phyloP scores from a whole-genome alignment of 2,329 filamentous ascomycete species.

The Dactylellina sp. region DNA sequence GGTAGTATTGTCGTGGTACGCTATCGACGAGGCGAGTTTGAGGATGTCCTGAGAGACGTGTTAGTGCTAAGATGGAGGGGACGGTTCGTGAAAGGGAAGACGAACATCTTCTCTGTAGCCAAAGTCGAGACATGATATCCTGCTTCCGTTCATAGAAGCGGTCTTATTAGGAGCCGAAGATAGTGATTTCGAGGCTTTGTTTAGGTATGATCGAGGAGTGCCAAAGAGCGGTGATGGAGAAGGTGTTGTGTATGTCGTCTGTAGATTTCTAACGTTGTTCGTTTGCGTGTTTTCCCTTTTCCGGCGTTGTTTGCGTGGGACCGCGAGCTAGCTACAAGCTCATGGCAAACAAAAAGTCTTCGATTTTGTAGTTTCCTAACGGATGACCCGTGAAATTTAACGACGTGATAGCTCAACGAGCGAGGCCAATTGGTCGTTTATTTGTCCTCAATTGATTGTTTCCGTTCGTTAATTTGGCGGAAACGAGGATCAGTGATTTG shows the following conservation, averaged over 20 bases:
- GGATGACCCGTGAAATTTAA: slow-evolving; percentile 1
- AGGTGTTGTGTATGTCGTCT: slow-evolving; percentile 12
- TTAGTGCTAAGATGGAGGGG: slow-evolving; percentile 16
- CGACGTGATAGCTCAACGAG: slow-evolving; percentile 8
- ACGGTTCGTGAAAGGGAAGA: slow-evolving; percentile 5
- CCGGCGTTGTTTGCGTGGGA: too few relatives aligned
- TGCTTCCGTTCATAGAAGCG: slow-evolving; percentile 57
- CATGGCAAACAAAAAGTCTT: slow-evolving; percentile 7
- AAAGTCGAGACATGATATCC: slow-evolving; percentile 57
- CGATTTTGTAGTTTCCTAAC: not conserved
- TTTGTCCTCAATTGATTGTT: slow-evolving; percentile 25
- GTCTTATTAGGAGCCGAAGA: slow-evolving; percentile 19
- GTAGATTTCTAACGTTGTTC: not conserved
- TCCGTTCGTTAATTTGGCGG: slow-evolving; percentile 10
- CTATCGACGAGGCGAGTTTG: slow-evolving; percentile 56
- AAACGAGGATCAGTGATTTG: not conserved
- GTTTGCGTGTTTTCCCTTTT: not conserved
- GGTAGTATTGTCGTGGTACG: slow-evolving; percentile 51
- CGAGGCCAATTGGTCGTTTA: slow-evolving; percentile 21
- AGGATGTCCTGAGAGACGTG: slow-evolving; percentile 47
- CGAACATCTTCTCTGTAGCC: slow-evolving; percentile 56
- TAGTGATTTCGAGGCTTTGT: slow-evolving; percentile 14
- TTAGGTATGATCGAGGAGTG: slow-evolving; percentile 16
- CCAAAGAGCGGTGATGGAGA: not conserved
- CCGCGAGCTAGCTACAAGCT: slow-evolving; percentile 6